Base-by-base conservation (phyloP, 495 filamentous ascomycete genomes). In the Penicillium egyptiacum region DNA sequence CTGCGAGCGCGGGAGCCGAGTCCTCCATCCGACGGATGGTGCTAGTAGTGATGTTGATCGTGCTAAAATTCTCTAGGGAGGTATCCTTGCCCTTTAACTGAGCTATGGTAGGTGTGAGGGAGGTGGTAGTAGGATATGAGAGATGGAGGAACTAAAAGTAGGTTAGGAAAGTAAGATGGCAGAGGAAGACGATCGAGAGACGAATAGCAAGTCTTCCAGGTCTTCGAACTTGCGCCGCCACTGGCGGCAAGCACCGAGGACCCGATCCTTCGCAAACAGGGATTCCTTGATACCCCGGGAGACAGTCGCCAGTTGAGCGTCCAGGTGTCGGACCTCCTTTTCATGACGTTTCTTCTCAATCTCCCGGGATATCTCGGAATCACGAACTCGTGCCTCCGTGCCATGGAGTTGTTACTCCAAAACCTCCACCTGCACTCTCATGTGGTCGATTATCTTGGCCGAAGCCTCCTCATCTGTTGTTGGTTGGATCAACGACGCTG, bases 181-280 rank as follows among this genome's bases (percentile, higher is more conserved):
- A n/a, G n/a, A n/a, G n/a, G n/a, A n/a, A n/a, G n/a, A n/a, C n/a
- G n/a, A n/a, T n/a, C n/a, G n/a, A n/a, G n/a, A n/a, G n/a, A n/a
- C n/a, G n/a, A n/a, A n/a, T n/a, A n/a, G n/a, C n/a, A n/a, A n/a
- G n/a, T 25, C 0, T 14, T 31, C 28, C 25, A 31, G 45, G 28
- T 31, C n/a, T 16, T 48, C 26, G n/a, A 31, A 48, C n/a, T 48
- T 31, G 28, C 45, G 28, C 23, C 28, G 26, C 45, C 45, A 48
- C 2, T 30, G 4, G 30, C n/a, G 45, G 4, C n/a, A 17, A 17
- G 20, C 28, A 28, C 4, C 5, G 4, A 31, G 4, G 26, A 5
- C n/a, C 28, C 31, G 45, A 10, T 20, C 45, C n/a, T 20, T 20
- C 26, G n/a, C 45, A 19, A 10, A 10, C 45, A 10, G 14, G 44